These are phyloP conservation scores for Lenwebbia sp. DNA, from an alignment of 345 rosid species.

Conservation along the genomic window DNA sequence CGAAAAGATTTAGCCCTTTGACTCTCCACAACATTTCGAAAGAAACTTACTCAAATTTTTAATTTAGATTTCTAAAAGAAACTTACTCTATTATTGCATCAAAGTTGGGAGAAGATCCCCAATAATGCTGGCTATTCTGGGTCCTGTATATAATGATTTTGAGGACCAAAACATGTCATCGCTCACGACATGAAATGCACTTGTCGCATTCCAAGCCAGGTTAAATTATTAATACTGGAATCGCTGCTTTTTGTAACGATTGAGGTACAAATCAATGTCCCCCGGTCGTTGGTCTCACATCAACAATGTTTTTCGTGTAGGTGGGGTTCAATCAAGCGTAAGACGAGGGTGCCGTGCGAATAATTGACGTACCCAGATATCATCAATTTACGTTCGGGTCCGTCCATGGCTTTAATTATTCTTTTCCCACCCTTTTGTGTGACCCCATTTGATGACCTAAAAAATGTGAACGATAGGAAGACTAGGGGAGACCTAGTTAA, in stretches of 20 bases:
- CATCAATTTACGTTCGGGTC: not conserved
- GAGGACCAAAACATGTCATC: not conserved
- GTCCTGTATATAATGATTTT: not conserved
- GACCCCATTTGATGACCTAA: not conserved
- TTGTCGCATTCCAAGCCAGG: not conserved
- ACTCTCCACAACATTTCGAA: not conserved
- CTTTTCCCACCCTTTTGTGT: not conserved
- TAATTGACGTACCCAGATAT: not conserved
- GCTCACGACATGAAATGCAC: not conserved
- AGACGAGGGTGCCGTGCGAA: not conserved
- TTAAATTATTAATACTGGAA: not conserved
- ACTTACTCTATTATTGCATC: not conserved
- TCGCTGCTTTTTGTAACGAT: not conserved
- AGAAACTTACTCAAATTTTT: not conserved
- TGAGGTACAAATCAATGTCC: not conserved
- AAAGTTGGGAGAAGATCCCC: not conserved
- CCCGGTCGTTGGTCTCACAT: not conserved
- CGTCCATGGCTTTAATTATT: not conserved
- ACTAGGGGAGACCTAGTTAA: not conserved
- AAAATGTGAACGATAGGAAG: not conserved
- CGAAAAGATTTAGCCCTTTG: not conserved
- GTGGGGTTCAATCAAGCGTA: not conserved
- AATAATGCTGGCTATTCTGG: not conserved
- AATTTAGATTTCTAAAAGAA: not conserved
- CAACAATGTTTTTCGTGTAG: not conserved